These are phyloP conservation scores for Haematococcus sp. DNA, from an alignment of 139 green algal species.

Conservation along the genomic window DNA sequence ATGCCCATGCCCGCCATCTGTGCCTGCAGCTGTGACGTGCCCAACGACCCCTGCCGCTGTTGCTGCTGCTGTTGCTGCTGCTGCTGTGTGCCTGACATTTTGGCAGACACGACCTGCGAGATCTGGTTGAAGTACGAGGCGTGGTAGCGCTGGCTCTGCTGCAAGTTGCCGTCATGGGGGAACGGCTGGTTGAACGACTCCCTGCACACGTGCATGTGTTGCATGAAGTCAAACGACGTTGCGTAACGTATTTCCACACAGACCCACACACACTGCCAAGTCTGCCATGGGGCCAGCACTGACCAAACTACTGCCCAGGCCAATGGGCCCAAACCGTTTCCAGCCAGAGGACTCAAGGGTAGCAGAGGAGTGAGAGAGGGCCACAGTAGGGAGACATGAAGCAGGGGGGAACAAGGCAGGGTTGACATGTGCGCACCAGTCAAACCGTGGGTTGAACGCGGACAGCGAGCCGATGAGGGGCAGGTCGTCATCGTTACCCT, in stretches of 20 bases:
- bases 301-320: too few relatives aligned
- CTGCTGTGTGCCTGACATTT: slow-evolving; percentile 4
- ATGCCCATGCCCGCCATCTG: background rate
- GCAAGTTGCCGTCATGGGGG: background rate
- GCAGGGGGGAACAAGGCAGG: too few relatives aligned
- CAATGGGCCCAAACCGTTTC: too few relatives aligned
- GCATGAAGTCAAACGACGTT: background rate
- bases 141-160: background rate
- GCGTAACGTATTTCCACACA: too few relatives aligned
- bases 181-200: slow-evolving; percentile 1
- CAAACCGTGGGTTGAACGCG: background rate
- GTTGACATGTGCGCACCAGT: slow-evolving; percentile 11
- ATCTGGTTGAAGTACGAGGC: background rate
- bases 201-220: background rate
- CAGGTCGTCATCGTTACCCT: slow-evolving; percentile 7
- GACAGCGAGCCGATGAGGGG: slow-evolving; percentile 1
- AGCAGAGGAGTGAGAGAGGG: too few relatives aligned
- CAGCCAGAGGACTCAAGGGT: too few relatives aligned
- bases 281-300: too few relatives aligned
- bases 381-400: too few relatives aligned
- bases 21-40: background rate
- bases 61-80: slow-evolving; percentile 5
- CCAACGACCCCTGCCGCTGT: too few relatives aligned
- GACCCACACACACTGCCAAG: too few relatives aligned
- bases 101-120: background rate